A percentile compares a stretch with the other conserved stretches of the same genome.
These are phyloP conservation scores for Tothia fuscella DNA, from an alignment of 2,329 filamentous ascomycete genomes.

Conservation along the genomic window DNA sequence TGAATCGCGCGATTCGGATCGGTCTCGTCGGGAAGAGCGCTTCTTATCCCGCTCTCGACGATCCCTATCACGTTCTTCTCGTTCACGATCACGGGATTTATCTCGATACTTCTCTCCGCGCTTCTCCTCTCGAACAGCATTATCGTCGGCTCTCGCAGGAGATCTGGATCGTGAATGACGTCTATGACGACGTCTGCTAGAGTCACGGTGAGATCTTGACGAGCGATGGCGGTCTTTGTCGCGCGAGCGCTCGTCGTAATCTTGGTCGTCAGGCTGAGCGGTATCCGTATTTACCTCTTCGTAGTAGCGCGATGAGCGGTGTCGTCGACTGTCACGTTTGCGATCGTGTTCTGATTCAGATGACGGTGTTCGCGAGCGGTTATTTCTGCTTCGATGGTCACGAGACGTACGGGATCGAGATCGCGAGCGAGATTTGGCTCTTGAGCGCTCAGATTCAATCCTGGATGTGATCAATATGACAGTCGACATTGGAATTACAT, in stretches of 20 bases:
- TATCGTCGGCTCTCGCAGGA: constrained; percentile 16
- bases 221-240: constrained; percentile 30
- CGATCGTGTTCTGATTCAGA: constrained; percentile 19
- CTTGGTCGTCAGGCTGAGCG: constrained; percentile 26
- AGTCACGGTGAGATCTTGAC: constrained; percentile 34
- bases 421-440: neutral
- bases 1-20: constrained; percentile 27
- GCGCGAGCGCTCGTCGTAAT: constrained; percentile 34
- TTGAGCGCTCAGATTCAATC: constrained; percentile 1
- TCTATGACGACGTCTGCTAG: constrained; percentile 30
- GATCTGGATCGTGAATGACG: constrained; percentile 33
- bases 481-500: neutral
- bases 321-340: constrained; percentile 34
- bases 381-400: no score
- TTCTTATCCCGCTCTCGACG: constrained; percentile 30
- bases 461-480: neutral
- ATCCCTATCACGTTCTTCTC: constrained; percentile 26
- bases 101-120: constrained; percentile 16
- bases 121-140: constrained; percentile 22
- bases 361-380: constrained; percentile 34
- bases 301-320: constrained; percentile 32
- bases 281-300: constrained; percentile 19
- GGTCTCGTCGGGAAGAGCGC: constrained; percentile 34
- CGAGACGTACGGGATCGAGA: constrained; percentile 25
- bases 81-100: constrained; percentile 12